Percentiles rank a stretch among this genome's conserved stretches.
Evolutionary conservation across 345 rosid genomes (phyloP).

Genomic region (Lagerstroemia speciosa): DNA sequence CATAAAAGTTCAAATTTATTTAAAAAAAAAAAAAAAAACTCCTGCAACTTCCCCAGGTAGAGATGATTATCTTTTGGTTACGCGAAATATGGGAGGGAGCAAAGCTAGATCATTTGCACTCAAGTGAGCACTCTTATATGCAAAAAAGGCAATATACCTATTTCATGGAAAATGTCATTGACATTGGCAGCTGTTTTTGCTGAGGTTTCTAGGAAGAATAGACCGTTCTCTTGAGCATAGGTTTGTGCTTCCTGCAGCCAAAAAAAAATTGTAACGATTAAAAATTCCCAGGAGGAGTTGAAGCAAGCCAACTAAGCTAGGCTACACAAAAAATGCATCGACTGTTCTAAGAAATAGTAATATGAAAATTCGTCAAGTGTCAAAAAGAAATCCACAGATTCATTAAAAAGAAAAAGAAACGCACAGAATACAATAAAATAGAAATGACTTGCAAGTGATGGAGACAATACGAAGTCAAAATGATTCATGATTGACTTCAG

Average conservation of each 20-base stretch:
- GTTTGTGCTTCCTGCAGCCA: slow-evolving; percentile 68
- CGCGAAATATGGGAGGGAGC: no score
- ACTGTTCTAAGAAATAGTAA: background rate
- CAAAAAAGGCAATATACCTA: slow-evolving; percentile 35
- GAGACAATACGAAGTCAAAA: background rate
- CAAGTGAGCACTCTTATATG: background rate
- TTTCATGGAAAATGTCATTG: slow-evolving; percentile 82
- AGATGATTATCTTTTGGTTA: background rate
- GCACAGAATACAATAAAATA: background rate
- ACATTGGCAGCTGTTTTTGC: slow-evolving; percentile 91
- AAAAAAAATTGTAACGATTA: slow-evolving; percentile 3
- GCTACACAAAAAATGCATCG: background rate
- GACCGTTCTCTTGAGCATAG: slow-evolving; percentile 78
- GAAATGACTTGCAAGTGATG: background rate
- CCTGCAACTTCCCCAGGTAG: background rate
- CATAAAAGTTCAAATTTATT: background rate
- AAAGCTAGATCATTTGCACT: background rate
- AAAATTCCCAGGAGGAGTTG: background rate
- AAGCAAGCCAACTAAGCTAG: background rate
- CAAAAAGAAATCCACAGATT: background rate
- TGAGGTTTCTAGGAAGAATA: slow-evolving; percentile 96
- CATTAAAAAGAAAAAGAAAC: background rate
- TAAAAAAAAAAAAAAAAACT: background rate
- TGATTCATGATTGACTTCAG: background rate
- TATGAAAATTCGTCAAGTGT: background rate